phyloP scores from a whole-genome alignment of 176 grass and related monocot genomes.

The Musa acuminata region DNA sequence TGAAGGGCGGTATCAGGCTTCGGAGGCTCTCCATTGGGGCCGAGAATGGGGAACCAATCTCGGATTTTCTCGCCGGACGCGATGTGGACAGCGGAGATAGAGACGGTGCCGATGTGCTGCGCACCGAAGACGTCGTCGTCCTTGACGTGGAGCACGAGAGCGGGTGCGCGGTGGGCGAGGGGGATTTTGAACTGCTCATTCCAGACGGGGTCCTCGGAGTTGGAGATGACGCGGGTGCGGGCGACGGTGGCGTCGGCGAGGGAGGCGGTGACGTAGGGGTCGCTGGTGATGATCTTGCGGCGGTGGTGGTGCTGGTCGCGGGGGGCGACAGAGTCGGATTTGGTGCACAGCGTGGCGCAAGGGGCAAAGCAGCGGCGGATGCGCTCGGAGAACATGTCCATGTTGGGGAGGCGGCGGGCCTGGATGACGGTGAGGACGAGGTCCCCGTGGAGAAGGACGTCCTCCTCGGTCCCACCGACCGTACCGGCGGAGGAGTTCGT shows the following conservation, averaged over 20 bases:
- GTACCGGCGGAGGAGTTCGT: constrained; percentile 12
- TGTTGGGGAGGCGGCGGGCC: constrained; percentile 84
- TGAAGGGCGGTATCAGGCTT: constrained; percentile 58
- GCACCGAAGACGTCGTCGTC: constrained; percentile 85
- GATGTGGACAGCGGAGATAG: constrained; percentile 27
- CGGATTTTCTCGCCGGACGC: constrained; percentile 27
- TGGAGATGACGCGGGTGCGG: constrained; percentile 71
- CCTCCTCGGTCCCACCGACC: constrained; percentile 29
- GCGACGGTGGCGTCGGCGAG: constrained; percentile 62
- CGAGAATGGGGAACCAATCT: constrained; percentile 52
- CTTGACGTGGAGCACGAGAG: constrained; percentile 75
- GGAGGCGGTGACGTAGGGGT: constrained; percentile 84
- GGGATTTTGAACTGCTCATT: constrained; percentile 60
- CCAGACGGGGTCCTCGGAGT: constrained; percentile 65
- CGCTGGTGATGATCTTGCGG: constrained; percentile 77
- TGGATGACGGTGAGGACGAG: constrained; percentile 65
- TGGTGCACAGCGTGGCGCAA: constrained; percentile 30
- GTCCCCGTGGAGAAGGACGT: constrained; percentile 64
- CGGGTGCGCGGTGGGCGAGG: constrained; percentile 55
- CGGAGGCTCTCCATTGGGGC: constrained; percentile 34
- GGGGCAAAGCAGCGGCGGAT: constrained; percentile 50
- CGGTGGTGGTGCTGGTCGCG: constrained; percentile 11
- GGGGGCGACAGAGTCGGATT: constrained; percentile 15
- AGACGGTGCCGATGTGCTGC: constrained; percentile 69
- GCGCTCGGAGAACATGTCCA: constrained; percentile 85